phyloP scores from a whole-genome alignment of 495 filamentous ascomycete genomes.

The Penicillium bialowiezense region DNA sequence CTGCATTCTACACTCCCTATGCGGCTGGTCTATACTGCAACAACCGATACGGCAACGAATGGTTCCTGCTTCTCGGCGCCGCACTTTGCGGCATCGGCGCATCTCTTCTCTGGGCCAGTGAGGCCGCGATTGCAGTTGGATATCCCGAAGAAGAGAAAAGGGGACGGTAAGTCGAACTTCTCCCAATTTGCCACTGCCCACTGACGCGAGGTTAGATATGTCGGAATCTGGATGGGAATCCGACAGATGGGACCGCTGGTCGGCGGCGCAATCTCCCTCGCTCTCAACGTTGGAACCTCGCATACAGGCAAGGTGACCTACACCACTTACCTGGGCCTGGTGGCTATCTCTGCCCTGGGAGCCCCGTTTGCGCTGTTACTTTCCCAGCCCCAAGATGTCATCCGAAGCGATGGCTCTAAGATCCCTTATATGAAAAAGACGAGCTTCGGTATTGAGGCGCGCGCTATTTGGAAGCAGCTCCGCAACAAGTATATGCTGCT shows the following conservation, averaged over 20 bases:
- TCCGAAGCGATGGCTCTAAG: conserved; percentile 46
- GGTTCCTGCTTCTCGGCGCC: conserved; percentile 56
- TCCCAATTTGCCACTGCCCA: neutral
- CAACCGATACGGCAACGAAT: conserved; percentile 54
- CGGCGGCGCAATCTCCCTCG: conserved; percentile 55
- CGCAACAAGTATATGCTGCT: conserved; percentile 49
- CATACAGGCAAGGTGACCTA: conserved; percentile 53
- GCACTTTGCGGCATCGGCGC: conserved; percentile 53
- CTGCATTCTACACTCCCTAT: conserved; percentile 55
- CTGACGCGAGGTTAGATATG: conserved; percentile 13
- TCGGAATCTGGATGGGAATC: conserved; percentile 57
- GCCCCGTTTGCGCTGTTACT: conserved; percentile 51
- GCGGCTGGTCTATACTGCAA: conserved; percentile 57
- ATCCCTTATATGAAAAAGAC: conserved; percentile 41
- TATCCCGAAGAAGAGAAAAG: conserved; percentile 53
- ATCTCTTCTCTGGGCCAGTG: conserved; percentile 55
- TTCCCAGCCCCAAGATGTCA: conserved; percentile 53
- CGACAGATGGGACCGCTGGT: conserved; percentile 55
- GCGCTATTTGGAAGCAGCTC: conserved; percentile 44
- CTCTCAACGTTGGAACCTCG: conserved; percentile 45
- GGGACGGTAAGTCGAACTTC: conserved; percentile 33
- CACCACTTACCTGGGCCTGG: conserved; percentile 52
- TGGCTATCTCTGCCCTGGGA: conserved; percentile 50
- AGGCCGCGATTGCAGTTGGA: conserved; percentile 56
- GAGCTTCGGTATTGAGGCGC: conserved; percentile 39